These are phyloP conservation scores for Penicillium subrubescens DNA, from an alignment of 495 filamentous ascomycete genomes.

Conservation along the genomic window DNA sequence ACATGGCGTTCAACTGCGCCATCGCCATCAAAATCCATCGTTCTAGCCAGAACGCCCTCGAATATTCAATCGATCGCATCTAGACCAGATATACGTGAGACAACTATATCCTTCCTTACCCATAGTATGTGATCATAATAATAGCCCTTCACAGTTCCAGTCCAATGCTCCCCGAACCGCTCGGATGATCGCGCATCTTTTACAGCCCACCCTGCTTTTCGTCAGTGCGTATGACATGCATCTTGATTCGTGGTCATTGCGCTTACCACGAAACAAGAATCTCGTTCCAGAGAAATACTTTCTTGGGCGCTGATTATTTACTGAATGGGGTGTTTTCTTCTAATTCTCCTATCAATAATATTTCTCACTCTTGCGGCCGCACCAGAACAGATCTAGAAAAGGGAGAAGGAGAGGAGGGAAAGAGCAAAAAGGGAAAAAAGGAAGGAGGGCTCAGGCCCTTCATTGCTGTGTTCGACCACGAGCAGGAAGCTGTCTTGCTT, in stretches of 20 bases:
- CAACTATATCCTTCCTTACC: background rate
- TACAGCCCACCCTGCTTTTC: background rate
- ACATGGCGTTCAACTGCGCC: background rate
- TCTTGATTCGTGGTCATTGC: slow-evolving; percentile 20
- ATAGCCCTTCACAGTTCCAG: background rate
- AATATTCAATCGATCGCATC: background rate
- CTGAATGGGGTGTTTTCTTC: background rate
- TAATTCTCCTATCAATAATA: background rate
- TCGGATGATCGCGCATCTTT: background rate
- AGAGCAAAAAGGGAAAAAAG: background rate
- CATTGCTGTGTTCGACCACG: slow-evolving; percentile 1
- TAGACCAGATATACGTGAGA: background rate
- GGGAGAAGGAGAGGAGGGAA: background rate
- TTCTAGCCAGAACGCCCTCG: background rate
- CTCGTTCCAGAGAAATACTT: background rate
- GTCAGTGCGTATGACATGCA: slow-evolving; percentile 26
- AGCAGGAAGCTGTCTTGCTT: background rate
- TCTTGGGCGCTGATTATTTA: background rate
- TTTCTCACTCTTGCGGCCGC: background rate
- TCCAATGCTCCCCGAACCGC: background rate
- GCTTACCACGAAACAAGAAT: slow-evolving; percentile 4
- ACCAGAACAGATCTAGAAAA: background rate
- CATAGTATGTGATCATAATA: background rate
- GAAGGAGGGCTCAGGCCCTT: slow-evolving; percentile 1
- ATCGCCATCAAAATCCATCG: background rate